A percentile compares a stretch with the other conserved stretches of the same genome.
Evolutionary conservation across 2,329 filamentous ascomycete genomes (phyloP).

Genomic region (Fusarium acutatum): DNA sequence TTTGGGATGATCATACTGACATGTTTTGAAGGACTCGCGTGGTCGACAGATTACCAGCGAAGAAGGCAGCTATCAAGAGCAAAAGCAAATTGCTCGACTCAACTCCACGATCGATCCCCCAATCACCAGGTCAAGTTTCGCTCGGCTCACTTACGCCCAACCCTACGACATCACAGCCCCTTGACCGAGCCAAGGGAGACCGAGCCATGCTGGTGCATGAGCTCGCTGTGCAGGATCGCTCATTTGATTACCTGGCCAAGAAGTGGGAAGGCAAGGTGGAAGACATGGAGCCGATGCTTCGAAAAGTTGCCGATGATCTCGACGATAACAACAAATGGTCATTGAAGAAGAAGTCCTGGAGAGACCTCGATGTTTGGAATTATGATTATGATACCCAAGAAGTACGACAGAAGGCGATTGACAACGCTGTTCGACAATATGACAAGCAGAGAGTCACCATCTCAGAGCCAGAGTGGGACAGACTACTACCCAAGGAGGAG

Average conservation of each 20-base stretch:
- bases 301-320: slow-evolving; percentile 67
- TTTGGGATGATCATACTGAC: slow-evolving; percentile 40
- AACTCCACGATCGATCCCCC: slow-evolving; percentile 53
- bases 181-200: slow-evolving; percentile 63
- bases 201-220: slow-evolving; percentile 67
- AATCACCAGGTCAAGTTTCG: slow-evolving; percentile 66
- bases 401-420: slow-evolving; percentile 66
- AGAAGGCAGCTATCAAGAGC: slow-evolving; percentile 47
- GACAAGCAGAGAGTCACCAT: slow-evolving; percentile 66
- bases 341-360: slow-evolving; percentile 66
- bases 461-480: slow-evolving; percentile 68
- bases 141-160: slow-evolving; percentile 62
- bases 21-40: slow-evolving; percentile 44
- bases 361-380: slow-evolving; percentile 71
- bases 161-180: slow-evolving; percentile 58
- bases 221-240: slow-evolving; percentile 63
- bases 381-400: slow-evolving; percentile 64
- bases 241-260: slow-evolving; percentile 57
- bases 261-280: slow-evolving; percentile 61
- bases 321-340: slow-evolving; percentile 60
- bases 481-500: slow-evolving; percentile 65
- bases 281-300: slow-evolving; percentile 63
- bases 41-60: slow-evolving; percentile 47
- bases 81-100: slow-evolving; percentile 55
- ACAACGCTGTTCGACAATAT: slow-evolving; percentile 68